Evolutionary conservation across 2,329 filamentous ascomycete genomes (phyloP).

Genomic region (Coniochaeta sp.): DNA sequence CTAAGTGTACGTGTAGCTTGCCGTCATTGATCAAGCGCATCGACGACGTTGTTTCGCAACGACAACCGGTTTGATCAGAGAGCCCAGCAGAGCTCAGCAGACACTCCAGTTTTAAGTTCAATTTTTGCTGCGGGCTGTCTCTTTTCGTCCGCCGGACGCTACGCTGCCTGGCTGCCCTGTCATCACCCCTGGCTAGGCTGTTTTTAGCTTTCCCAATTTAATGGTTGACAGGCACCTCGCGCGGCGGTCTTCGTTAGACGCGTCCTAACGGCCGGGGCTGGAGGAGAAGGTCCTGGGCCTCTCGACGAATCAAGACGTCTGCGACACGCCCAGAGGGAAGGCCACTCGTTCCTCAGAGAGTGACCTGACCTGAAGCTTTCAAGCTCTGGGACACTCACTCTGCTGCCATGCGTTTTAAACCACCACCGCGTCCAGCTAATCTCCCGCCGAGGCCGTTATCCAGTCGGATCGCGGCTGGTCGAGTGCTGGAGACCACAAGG

Average conservation of each 20-base stretch:
- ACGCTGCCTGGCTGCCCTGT: background rate
- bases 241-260: background rate
- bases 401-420: conserved; percentile 1
- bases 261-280: background rate
- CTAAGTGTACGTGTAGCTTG: no score
- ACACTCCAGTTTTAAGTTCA: background rate
- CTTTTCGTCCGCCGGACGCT: background rate
- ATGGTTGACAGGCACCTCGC: background rate
- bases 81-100: no score
- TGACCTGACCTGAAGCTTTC: background rate
- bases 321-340: background rate
- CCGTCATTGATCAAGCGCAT: conserved; percentile 1
- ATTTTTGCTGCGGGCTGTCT: no score
- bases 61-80: background rate
- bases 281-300: background rate
- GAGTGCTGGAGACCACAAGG: background rate
- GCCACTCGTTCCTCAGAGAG: no score
- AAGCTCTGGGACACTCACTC: background rate
- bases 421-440: background rate
- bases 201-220: background rate
- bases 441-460: background rate
- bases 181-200: background rate
- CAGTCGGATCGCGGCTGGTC: conserved; percentile 2
- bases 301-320: background rate
- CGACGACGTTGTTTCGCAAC: background rate